Conservation (phyloP, 176 grass and related monocot genomes). For the Ensete glaucum region DNA sequence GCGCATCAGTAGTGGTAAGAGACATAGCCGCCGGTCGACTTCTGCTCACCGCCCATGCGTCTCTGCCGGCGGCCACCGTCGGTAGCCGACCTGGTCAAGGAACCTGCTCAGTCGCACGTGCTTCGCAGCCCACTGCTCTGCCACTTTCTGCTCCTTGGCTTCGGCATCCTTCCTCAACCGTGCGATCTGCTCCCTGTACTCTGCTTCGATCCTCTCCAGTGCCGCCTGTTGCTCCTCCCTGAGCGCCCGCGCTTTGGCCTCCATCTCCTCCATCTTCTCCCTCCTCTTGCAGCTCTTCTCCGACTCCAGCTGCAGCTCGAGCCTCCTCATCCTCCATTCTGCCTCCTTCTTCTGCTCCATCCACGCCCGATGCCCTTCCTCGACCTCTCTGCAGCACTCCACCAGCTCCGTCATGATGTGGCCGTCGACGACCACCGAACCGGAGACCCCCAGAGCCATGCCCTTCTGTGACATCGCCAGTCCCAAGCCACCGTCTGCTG, state of each 20-base stretch:
- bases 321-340: constrained; percentile 70
- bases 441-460: neutral
- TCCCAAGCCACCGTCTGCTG: neutral
- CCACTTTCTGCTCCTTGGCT: constrained; percentile 85
- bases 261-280: constrained; percentile 68
- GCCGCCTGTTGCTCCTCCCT: constrained; percentile 56
- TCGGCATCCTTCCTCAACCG: constrained; percentile 67
- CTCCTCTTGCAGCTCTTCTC: constrained; percentile 63
- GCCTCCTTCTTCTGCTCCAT: constrained; percentile 74
- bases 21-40: too few species aligned
- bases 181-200: constrained; percentile 64
- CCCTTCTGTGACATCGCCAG: neutral
- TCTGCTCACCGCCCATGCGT: constrained; percentile 42
- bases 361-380: constrained; percentile 85
- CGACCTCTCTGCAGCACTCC: constrained; percentile 65
- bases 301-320: constrained; percentile 82
- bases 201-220: constrained; percentile 55
- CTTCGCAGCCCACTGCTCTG: constrained; percentile 89
- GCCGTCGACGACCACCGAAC: neutral
- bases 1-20: too few species aligned
- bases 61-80: constrained; percentile 29
- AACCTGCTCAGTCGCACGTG: constrained; percentile 62
- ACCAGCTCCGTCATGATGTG: constrained; percentile 35
- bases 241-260: constrained; percentile 54
- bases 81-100: constrained; percentile 54